Conservation (phyloP, 805 yeast species). For the Sungouiozyma ichnusensis region DNA sequence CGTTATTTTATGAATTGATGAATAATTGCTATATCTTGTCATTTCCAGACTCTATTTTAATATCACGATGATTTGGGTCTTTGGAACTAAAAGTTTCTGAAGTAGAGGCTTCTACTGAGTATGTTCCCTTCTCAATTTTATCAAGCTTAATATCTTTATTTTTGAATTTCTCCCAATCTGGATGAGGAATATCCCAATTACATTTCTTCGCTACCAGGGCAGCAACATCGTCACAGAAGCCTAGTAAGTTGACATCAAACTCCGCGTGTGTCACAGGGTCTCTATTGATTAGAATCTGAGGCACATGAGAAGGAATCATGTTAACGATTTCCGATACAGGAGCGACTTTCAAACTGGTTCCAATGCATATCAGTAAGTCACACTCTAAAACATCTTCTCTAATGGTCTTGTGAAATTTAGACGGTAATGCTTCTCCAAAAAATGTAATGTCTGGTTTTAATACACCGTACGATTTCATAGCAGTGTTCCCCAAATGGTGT, state of each 20-base stretch:
- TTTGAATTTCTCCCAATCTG: slow-evolving; percentile 32
- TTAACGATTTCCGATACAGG: slow-evolving; percentile 88
- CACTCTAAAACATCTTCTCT: slow-evolving; percentile 53
- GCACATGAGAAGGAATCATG: slow-evolving; percentile 57
- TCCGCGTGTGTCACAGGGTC: slow-evolving; percentile 68
- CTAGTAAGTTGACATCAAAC: slow-evolving; percentile 68
- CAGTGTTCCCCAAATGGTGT: slow-evolving; percentile 3
- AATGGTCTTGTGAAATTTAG: slow-evolving; percentile 49
- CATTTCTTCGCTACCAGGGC: slow-evolving; percentile 48
- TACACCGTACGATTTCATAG: slow-evolving; percentile 56
- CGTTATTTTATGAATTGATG: too few relatives aligned
- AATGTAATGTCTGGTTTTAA: slow-evolving; percentile 90
- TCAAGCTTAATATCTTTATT: slow-evolving; percentile 12
- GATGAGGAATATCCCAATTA: slow-evolving; percentile 52
- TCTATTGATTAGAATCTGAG: slow-evolving; percentile 70
- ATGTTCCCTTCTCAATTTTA: slow-evolving; percentile 25
- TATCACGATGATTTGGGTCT: not conserved
- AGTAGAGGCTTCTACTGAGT: slow-evolving; percentile 13
- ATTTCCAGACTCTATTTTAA: not conserved
- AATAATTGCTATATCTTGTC: not conserved
- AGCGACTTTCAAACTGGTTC: slow-evolving; percentile 85
- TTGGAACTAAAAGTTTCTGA: not conserved
- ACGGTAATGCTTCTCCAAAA: slow-evolving; percentile 78
- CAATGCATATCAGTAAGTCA: slow-evolving; percentile 75
- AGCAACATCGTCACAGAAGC: slow-evolving; percentile 77